Percentiles rank a stretch among this genome's conserved stretches.
Evolutionary conservation across 2,329 filamentous ascomycete species (phyloP).

Genomic region (Diaporthe helianthi): DNA sequence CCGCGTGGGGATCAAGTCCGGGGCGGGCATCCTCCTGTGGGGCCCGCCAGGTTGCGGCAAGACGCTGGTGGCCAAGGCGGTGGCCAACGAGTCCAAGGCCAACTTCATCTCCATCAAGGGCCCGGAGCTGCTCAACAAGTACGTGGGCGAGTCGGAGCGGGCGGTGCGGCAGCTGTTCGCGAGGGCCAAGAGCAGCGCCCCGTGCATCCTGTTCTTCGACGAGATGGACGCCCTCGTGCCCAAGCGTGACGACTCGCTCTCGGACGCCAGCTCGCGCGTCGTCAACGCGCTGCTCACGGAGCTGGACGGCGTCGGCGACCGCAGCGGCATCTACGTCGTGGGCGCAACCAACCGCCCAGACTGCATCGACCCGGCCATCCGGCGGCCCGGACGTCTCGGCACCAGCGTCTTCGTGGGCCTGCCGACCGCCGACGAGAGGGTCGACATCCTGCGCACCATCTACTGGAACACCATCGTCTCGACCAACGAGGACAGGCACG

Average conservation of each 20-base stretch:
- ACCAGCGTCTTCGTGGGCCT: slow-evolving; percentile 90
- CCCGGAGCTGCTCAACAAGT: slow-evolving; percentile 95
- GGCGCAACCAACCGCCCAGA: slow-evolving; percentile 95
- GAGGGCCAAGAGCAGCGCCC: slow-evolving; percentile 82
- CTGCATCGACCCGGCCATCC: slow-evolving; percentile 95
- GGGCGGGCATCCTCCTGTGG: slow-evolving; percentile 92
- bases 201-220: slow-evolving; percentile 97
- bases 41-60: slow-evolving; percentile 97
- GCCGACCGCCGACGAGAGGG: slow-evolving; percentile 76
- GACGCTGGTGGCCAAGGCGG: slow-evolving; percentile 93
- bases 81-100: slow-evolving; percentile 92
- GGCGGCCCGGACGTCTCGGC: slow-evolving; percentile 88
- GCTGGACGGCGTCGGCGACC: slow-evolving; percentile 82
- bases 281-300: slow-evolving; percentile 96
- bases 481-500: slow-evolving; percentile 44
- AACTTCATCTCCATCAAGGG: slow-evolving; percentile 99
- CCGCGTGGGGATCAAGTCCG: slow-evolving; percentile 77
- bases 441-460: slow-evolving; percentile 81
- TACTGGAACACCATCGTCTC: slow-evolving; percentile 60
- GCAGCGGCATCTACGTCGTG: slow-evolving; percentile 90
- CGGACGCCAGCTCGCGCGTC: slow-evolving; percentile 85
- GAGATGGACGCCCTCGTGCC: slow-evolving; percentile 94
- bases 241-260: slow-evolving; percentile 72
- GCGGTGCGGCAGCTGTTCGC: slow-evolving; percentile 91
- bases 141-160: slow-evolving; percentile 94